phyloP scores from a whole-genome alignment of 352 stramenopile genomes.

The Pythium angustatum region DNA sequence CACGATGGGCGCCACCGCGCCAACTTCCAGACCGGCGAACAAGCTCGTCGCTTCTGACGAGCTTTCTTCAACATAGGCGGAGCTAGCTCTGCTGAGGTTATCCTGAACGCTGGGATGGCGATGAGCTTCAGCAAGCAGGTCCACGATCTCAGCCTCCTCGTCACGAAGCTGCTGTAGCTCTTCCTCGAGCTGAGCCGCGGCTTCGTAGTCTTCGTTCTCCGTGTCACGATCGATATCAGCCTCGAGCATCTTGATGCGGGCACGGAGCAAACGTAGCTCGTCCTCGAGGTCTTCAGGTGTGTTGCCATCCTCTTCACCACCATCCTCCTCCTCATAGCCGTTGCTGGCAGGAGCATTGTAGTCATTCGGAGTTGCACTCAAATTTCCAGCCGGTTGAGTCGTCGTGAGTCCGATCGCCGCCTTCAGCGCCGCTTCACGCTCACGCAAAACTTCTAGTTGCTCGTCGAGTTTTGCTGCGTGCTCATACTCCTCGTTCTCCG shows the following conservation, averaged over 20 bases:
- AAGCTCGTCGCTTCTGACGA: not conserved
- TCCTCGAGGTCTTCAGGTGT: slow-evolving; percentile 29
- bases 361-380: slow-evolving; percentile 20
- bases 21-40: slow-evolving; percentile 18
- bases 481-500: slow-evolving; percentile 83
- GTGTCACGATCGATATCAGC: slow-evolving; percentile 69
- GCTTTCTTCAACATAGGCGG: not conserved
- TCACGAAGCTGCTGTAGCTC: slow-evolving; percentile 59
- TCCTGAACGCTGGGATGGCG: not conserved
- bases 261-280: slow-evolving; percentile 44
- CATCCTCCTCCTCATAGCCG: slow-evolving; percentile 39
- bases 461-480: slow-evolving; percentile 74
- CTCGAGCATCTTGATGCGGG: slow-evolving; percentile 57
- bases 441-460: slow-evolving; percentile 63
- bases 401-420: too few species aligned
- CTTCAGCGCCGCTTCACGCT: slow-evolving; percentile 46
- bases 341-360: slow-evolving; percentile 32
- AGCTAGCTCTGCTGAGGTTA: not conserved
- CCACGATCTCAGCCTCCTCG: slow-evolving; percentile 48
- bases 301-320: slow-evolving; percentile 28
- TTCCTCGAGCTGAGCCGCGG: slow-evolving; percentile 57
- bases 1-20: not conserved
- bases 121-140: slow-evolving; percentile 36
- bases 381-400: not conserved
- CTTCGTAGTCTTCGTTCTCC: slow-evolving; percentile 72